These are phyloP conservation scores for Gomphus bonarii DNA, from an alignment of 1,284 basidiomycete genomes.

Conservation along the genomic window DNA sequence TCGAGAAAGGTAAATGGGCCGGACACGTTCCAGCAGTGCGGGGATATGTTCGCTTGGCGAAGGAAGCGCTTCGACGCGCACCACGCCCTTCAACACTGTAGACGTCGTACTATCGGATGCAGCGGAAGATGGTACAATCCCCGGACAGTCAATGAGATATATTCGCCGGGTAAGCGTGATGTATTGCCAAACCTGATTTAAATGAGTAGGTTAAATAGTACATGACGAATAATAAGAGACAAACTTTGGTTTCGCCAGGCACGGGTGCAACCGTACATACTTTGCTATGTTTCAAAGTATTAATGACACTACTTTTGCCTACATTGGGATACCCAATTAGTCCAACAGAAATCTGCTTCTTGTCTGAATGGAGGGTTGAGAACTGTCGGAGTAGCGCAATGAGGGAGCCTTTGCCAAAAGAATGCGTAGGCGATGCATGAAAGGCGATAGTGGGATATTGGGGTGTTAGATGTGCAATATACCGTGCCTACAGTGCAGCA, in stretches of 20 bases:
- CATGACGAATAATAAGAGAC: conserved; percentile 11
- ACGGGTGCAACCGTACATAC: conserved; percentile 96
- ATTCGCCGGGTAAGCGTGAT: conserved; percentile 93
- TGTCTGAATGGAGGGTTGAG: conserved; percentile 93
- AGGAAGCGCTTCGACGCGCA: conserved; percentile 91
- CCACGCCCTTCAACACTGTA: conserved; percentile 94
- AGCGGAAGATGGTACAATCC: conserved; percentile 88
- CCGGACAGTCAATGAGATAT: conserved; percentile 99
- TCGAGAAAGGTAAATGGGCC: conserved; percentile 85
- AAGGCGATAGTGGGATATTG: conserved; percentile 95
- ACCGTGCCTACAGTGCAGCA: conserved; percentile 63
- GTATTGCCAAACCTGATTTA: conserved; percentile 89
- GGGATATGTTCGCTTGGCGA: conserved; percentile 94
- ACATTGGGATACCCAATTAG: conserved; percentile 99
- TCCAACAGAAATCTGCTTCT: conserved; percentile 98
- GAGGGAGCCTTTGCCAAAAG: conserved; percentile 96
- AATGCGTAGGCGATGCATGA: conserved; percentile 98
- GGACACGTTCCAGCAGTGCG: conserved; percentile 78
- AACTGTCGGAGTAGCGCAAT: conserved; percentile 97
- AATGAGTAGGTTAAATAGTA: not conserved
- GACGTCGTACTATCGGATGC: conserved; percentile 85
- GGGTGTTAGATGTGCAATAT: conserved; percentile 92
- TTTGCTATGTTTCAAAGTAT: conserved; percentile 97
- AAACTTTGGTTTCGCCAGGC: conserved; percentile 94
- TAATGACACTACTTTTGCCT: conserved; percentile 96